phyloP scores from a whole-genome alignment of 2,329 filamentous ascomycete genomes.

The Ophiostoma australiae region DNA sequence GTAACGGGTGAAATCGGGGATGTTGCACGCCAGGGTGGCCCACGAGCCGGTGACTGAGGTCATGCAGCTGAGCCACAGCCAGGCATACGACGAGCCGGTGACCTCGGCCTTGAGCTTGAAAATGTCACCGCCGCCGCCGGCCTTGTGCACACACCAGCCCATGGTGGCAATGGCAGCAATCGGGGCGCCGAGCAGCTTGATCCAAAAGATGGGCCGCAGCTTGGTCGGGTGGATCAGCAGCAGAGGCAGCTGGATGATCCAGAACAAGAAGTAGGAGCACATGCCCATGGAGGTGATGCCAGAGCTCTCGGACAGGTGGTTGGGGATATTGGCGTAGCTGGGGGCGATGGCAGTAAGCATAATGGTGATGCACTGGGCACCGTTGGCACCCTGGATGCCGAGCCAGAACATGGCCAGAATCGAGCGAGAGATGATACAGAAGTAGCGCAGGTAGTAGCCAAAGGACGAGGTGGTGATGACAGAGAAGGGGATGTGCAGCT shows the following conservation, averaged over 20 bases:
- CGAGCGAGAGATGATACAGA: constrained; percentile 39
- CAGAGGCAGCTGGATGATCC: constrained; percentile 35
- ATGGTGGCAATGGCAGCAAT: constrained; percentile 58
- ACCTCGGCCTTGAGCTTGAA: constrained; percentile 34
- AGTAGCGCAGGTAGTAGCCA: constrained; percentile 44
- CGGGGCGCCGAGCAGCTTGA: constrained; percentile 49
- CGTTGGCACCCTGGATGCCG: constrained; percentile 46
- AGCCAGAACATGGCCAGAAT: constrained; percentile 41
- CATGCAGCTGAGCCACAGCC: constrained; percentile 41
- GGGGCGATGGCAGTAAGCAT: constrained; percentile 35
- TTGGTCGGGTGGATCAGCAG: constrained; percentile 28
- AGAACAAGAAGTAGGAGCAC: constrained; percentile 38
- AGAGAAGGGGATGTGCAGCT: constrained; percentile 46
- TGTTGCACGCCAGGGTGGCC: constrained; percentile 45
- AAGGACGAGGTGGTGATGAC: constrained; percentile 43
- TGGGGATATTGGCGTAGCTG: constrained; percentile 36
- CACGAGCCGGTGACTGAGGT: constrained; percentile 42
- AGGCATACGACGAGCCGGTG: constrained; percentile 44
- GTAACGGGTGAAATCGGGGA: constrained; percentile 52
- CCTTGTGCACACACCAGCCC: constrained; percentile 57
- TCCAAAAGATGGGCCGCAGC: constrained; percentile 39
- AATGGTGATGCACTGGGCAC: constrained; percentile 30
- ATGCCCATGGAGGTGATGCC: constrained; percentile 39
- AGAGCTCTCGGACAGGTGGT: constrained; percentile 35
- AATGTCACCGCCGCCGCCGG: constrained; percentile 45